These are phyloP conservation scores for Citrus glauca DNA, from an alignment of 345 rosid genomes.

Conservation along the genomic window DNA sequence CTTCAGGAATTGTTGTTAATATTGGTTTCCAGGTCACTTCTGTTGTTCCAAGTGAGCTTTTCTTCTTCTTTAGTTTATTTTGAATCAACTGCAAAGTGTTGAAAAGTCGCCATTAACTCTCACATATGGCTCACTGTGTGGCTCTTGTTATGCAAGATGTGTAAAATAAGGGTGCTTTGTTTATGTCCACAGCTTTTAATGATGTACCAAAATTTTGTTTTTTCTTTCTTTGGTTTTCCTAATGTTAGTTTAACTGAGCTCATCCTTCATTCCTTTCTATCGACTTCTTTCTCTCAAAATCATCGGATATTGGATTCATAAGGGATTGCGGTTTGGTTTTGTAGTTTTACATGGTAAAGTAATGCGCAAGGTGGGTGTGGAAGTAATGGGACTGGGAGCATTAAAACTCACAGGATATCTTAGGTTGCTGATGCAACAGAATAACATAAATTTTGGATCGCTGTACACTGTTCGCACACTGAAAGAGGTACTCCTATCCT, in stretches of 20 bases:
- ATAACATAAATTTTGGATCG: conserved; percentile 61
- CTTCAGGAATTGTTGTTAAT: conserved; percentile 87
- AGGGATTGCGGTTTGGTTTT: conserved; percentile 16
- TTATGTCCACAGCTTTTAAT: not conserved
- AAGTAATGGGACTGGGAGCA: conserved; percentile 78
- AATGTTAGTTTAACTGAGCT: not conserved
- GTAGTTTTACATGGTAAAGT: conserved; percentile 90
- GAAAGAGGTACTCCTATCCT: conserved; percentile 62
- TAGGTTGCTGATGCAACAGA: conserved; percentile 76
- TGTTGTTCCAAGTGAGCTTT: conserved; percentile 75
- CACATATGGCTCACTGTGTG: not conserved
- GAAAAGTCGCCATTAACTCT: not conserved
- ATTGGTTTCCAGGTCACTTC: conserved; percentile 90
- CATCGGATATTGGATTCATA: conserved; percentile 15
- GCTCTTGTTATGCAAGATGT: not conserved
- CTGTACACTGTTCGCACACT: conserved; percentile 75
- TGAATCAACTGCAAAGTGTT: not conserved
- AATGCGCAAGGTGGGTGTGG: conserved; percentile 87
- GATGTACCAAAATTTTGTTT: not conserved
- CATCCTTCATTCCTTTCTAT: not conserved
- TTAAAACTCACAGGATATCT: conserved; percentile 83
- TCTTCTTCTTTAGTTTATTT: not conserved
- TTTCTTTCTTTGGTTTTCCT: not conserved
- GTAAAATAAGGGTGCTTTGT: not conserved
- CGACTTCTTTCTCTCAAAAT: conserved; percentile 1